phyloP scores from a whole-genome alignment of 73 alveolate genomes.

The Blepharisma stoltei region DNA sequence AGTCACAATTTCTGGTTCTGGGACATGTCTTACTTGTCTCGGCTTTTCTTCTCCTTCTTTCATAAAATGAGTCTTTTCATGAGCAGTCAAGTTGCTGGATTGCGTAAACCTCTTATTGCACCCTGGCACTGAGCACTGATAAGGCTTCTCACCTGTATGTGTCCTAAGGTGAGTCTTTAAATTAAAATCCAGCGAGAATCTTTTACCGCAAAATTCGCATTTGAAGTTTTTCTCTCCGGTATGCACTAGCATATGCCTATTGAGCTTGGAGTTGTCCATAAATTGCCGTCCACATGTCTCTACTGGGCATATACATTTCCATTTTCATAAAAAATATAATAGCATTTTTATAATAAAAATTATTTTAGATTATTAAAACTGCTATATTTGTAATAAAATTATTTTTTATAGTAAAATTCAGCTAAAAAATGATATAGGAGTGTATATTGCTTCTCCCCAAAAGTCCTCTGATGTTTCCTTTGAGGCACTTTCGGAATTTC shows the following conservation, averaged over 20 bases:
- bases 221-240: constrained; percentile 87
- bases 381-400: no score
- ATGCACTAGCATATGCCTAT: constrained; percentile 87
- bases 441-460: constrained; percentile 14
- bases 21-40: constrained; percentile 5
- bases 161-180: constrained; percentile 81
- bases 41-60: constrained; percentile 8
- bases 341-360: no score
- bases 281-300: constrained; percentile 80
- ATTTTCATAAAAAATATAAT: not conserved
- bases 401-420: no score
- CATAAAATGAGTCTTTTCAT: constrained; percentile 76
- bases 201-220: constrained; percentile 82
- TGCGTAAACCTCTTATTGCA: constrained; percentile 87
- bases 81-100: constrained; percentile 79
- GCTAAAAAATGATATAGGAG: no score
- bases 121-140: constrained; percentile 69
- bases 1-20: not conserved
- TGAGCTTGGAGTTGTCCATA: constrained; percentile 81
- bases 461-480: constrained; percentile 21
- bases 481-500: constrained; percentile 7
- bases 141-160: constrained; percentile 94
- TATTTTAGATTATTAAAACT: no score
- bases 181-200: constrained; percentile 81
- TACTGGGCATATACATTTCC: constrained; percentile 59